phyloP scores from a whole-genome alignment of 306 rosid species.

The Pueraria montana region DNA sequence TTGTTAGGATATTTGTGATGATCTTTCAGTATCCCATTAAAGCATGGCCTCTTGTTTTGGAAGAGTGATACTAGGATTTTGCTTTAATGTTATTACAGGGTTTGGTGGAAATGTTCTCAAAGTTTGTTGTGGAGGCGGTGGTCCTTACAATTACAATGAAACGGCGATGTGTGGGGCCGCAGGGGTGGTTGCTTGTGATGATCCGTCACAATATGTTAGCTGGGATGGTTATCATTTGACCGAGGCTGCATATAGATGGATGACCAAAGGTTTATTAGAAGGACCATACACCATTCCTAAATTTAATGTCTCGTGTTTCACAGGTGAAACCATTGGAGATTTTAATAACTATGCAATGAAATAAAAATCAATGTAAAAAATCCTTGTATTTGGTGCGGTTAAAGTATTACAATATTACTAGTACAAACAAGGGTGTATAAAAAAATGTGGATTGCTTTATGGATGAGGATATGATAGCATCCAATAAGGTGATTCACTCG shows the following conservation, averaged over 20 bases:
- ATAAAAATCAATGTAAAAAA: not conserved
- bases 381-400: not conserved
- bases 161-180: constrained; percentile 42
- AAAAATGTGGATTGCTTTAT: not conserved
- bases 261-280: constrained; percentile 54
- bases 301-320: constrained; percentile 25
- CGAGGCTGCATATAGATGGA: constrained; percentile 69
- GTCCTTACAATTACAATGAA: constrained; percentile 56
- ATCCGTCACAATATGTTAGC: constrained; percentile 59
- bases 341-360: constrained; percentile 17
- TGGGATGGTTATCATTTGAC: constrained; percentile 82
- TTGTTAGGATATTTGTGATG: not conserved
- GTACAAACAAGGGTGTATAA: not conserved
- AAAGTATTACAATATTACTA: not conserved
- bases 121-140: constrained; percentile 62
- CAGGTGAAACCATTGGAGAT: constrained; percentile 12
- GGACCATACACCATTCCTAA: constrained; percentile 56
- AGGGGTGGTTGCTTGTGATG: constrained; percentile 48
- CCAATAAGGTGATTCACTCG: not conserved
- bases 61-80: not conserved
- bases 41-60: constrained; percentile 4
- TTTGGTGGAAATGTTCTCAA: constrained; percentile 41
- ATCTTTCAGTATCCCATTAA: not conserved
- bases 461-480: not conserved
- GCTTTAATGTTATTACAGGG: constrained; percentile 47